Evolutionary conservation across 148 eudicot species (phyloP), one percentile per base, ranked within the genome.

Genomic region (Dysphania ambrosioides): DNA sequence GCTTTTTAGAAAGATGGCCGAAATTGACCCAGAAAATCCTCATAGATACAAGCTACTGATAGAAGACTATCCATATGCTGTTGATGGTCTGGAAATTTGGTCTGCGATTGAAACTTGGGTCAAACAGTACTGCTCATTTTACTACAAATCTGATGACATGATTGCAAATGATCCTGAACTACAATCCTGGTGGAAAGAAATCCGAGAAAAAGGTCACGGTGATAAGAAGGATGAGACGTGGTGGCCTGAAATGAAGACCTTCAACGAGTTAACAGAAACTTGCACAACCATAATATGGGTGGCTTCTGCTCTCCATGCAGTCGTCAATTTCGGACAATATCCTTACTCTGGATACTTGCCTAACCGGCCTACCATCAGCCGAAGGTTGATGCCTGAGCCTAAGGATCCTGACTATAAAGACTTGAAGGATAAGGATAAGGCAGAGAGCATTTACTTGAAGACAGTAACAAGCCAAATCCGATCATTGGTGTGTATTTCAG

Each of bases 1-100:
- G n/a, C n/a, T 63, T 26, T 74, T 73, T 81, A 94, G 98, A 79
- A 97, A 97, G 84, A 81, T 95, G 90, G 98, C 97, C 16, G 87
- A 86, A 21, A 72, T 88, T 81, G 98, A 95, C 78, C 23, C 90
- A 1, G 62, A 78, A 42, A 82, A 85, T 42, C 89, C 83, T 2
- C 82, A 86, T 60, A 91, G 97, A 4, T 77, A 84, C 47, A 83
- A 85, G 35, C 76, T 95, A 66, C 83, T 92, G 9, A 85, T 95
- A 19, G 86, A 90, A 76, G 98, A 93, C 82, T 93, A 93, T 78
- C 98, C 98, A 19, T 93, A 77, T 69, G 98, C 97, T 36, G 97
- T 93, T 13, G 98, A 93, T 66, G 98, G 91, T 26, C 90, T 93
- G 2, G 91, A 91, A 65, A 89, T 93, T 31, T 91, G 97, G 98